Conservation (phyloP, 2,329 filamentous ascomycete species). For the Botrytis paeoniae region DNA sequence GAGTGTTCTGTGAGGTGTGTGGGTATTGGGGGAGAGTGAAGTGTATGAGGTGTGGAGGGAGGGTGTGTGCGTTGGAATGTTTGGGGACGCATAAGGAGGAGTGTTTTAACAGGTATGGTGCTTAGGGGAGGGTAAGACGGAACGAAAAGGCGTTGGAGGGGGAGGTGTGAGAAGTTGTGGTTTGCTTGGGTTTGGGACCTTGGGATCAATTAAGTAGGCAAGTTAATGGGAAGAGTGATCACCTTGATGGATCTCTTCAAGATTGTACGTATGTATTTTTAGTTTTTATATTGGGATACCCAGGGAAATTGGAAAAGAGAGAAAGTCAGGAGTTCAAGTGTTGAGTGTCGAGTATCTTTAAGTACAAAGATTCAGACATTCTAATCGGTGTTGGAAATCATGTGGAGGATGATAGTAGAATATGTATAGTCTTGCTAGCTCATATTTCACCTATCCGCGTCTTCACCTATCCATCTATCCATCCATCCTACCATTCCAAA, state of each 20-base stretch:
- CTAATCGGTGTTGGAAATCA: background rate
- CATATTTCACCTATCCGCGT: background rate
- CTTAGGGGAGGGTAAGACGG: background rate
- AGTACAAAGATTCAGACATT: background rate
- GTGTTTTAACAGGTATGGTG: conserved; percentile 63
- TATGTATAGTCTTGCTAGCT: background rate
- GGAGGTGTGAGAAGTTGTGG: too few relatives aligned
- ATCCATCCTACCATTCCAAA: too few relatives aligned
- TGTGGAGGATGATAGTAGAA: background rate
- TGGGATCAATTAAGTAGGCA: too few relatives aligned
- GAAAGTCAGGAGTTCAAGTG: background rate
- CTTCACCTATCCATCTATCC: too few relatives aligned
- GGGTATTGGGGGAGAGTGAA: conserved; percentile 77
- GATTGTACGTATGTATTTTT: background rate
- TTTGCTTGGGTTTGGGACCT: too few relatives aligned
- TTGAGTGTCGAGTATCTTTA: background rate
- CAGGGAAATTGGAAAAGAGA: background rate
- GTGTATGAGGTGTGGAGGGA: conserved; percentile 74
- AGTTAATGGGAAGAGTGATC: background rate
- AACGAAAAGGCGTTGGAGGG: background rate
- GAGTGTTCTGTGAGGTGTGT: conserved; percentile 74
- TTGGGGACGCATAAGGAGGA: conserved; percentile 70
- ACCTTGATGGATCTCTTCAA: background rate
- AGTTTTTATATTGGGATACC: background rate
- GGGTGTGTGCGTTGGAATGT: conserved; percentile 75